Evolutionary conservation across 257 asterid species (phyloP).

Genomic region (Capsicum rhomboideum): DNA sequence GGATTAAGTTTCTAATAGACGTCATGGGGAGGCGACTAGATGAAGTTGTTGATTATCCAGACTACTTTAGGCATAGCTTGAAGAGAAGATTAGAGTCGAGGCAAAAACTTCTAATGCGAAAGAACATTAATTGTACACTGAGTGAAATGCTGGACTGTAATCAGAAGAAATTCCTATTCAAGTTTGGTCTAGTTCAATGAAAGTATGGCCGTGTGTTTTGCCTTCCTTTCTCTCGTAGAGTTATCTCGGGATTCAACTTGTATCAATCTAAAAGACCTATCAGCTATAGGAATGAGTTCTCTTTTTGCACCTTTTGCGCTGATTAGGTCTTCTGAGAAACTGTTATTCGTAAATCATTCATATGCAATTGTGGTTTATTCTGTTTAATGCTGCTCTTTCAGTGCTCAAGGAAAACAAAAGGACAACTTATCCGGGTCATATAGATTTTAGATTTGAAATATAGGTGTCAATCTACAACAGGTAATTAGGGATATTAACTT

Average conservation of each 20-base stretch:
- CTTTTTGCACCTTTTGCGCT: background rate
- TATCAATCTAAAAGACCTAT: background rate
- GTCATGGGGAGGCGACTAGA: constrained; percentile 74
- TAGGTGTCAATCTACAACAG: background rate
- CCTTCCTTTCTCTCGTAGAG: background rate
- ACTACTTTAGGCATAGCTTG: constrained; percentile 79
- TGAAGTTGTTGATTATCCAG: constrained; percentile 78
- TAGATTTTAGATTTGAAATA: background rate
- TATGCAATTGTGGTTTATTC: background rate
- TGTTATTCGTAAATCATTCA: background rate
- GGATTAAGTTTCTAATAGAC: constrained; percentile 68
- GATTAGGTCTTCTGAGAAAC: background rate
- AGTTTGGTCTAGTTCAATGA: constrained; percentile 51
- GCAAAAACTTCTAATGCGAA: constrained; percentile 52
- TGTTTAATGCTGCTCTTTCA: background rate
- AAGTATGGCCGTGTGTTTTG: background rate
- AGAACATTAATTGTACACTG: constrained; percentile 59
- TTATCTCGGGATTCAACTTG: background rate
- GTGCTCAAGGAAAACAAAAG: background rate
- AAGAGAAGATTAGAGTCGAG: constrained; percentile 74
- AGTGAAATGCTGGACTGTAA: constrained; percentile 91
- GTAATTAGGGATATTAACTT: background rate
- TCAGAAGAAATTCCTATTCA: constrained; percentile 61
- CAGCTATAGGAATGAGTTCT: background rate
- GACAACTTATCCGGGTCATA: background rate